These are phyloP conservation scores for Multifurca ochricompacta DNA, from an alignment of 768 basidiomycete genomes.

Conservation along the genomic window DNA sequence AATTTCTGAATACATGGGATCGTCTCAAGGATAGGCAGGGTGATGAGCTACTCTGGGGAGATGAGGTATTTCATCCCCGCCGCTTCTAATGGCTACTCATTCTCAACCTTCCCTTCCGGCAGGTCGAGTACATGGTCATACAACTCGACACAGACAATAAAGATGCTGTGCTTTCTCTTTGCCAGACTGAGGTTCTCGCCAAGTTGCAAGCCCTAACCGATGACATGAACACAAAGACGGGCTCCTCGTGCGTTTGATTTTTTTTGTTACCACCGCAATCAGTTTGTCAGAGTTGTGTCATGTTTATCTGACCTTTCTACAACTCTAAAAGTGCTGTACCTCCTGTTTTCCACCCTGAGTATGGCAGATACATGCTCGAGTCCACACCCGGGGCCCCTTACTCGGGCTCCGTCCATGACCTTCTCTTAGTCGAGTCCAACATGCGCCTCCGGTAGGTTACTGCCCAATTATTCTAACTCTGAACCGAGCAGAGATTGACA, in stretches of 20 bases:
- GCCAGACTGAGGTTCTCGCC: slow-evolving; percentile 88
- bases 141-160: slow-evolving; percentile 70
- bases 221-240: slow-evolving; percentile 53
- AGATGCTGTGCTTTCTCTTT: slow-evolving; percentile 83
- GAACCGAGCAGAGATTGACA: background rate
- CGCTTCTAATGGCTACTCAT: slow-evolving; percentile 3
- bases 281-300: background rate
- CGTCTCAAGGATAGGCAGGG: slow-evolving; percentile 84
- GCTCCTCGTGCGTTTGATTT: slow-evolving; percentile 44
- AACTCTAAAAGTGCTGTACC: background rate
- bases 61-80: slow-evolving; percentile 60
- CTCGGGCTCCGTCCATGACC: slow-evolving; percentile 76
- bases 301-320: background rate
- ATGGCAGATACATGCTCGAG: slow-evolving; percentile 98
- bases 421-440: slow-evolving; percentile 85
- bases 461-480: background rate
- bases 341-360: slow-evolving; percentile 96
- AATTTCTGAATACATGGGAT: slow-evolving; percentile 92
- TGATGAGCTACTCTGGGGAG: slow-evolving; percentile 94
- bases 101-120: slow-evolving; percentile 4
- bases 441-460: slow-evolving; percentile 78
- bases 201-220: slow-evolving; percentile 64
- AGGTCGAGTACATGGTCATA: slow-evolving; percentile 97
- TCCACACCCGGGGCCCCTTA: slow-evolving; percentile 96
- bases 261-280: background rate